A percentile compares a stretch with the other conserved stretches of the same genome.
phyloP scores from a whole-genome alignment of 2,329 filamentous ascomycete species.

The Elsinoe australis region DNA sequence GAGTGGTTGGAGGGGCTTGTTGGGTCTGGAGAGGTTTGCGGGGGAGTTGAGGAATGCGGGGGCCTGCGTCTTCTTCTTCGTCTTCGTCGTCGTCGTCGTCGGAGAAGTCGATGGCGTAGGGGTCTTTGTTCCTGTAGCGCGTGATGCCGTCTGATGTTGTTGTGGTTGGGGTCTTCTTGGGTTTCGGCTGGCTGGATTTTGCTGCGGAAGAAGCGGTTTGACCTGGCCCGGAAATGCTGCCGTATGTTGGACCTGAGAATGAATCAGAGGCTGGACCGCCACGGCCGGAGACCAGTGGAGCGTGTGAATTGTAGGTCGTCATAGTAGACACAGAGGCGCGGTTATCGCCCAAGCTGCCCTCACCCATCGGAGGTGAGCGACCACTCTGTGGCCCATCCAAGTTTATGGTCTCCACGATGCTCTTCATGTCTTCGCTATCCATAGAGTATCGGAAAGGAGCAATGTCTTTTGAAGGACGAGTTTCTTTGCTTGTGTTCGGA shows the following conservation, averaged over 20 bases:
- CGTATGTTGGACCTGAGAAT: slow-evolving; percentile 1
- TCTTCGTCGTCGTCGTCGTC: slow-evolving; percentile 58
- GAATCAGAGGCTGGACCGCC: neutral
- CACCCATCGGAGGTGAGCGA: neutral
- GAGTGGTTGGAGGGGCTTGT: neutral
- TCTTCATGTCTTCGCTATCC: slow-evolving; percentile 70
- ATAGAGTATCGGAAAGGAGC: slow-evolving; percentile 79
- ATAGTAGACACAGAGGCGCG: slow-evolving; percentile 13
- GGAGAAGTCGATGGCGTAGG: slow-evolving; percentile 75
- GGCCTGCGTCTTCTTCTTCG: slow-evolving; percentile 1
- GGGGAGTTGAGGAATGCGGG: slow-evolving; percentile 9
- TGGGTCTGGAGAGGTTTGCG: slow-evolving; percentile 1
- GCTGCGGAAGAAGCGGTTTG: slow-evolving; percentile 1
- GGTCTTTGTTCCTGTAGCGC: slow-evolving; percentile 71
- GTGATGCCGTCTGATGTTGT: slow-evolving; percentile 48
- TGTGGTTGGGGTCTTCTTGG: slow-evolving; percentile 8
- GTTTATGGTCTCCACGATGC: slow-evolving; percentile 35
- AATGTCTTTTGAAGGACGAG: slow-evolving; percentile 17
- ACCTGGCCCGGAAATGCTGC: neutral
- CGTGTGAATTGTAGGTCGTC: slow-evolving; percentile 15
- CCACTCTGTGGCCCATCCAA: slow-evolving; percentile 27
- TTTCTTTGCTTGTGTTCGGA: slow-evolving; percentile 47
- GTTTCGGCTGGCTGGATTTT: neutral
- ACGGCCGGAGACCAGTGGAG: slow-evolving; percentile 12
- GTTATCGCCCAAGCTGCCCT: slow-evolving; percentile 6